Evolutionary conservation across 2,329 filamentous ascomycete species (phyloP).

Genomic region (Dryadomyces quercivorus): DNA sequence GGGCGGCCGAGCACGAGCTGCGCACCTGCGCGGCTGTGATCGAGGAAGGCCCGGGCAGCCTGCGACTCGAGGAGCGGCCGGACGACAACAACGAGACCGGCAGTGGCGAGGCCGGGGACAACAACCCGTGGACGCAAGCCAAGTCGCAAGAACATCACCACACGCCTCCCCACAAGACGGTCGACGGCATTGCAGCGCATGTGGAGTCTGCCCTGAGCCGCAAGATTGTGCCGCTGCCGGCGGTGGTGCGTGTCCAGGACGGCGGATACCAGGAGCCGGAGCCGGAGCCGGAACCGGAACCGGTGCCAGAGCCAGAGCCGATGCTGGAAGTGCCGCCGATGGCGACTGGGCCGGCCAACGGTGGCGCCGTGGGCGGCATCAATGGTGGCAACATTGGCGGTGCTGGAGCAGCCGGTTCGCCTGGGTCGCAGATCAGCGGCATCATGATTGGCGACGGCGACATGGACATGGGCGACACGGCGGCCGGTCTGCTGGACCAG

Average conservation of each 20-base stretch:
- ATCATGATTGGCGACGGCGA: conserved; percentile 47
- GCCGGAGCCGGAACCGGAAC: conserved; percentile 21
- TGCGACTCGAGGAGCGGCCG: conserved; percentile 48
- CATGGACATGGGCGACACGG: conserved; percentile 53
- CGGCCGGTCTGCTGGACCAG: conserved; percentile 54
- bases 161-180: conserved; percentile 29
- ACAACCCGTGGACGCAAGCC: conserved; percentile 18
- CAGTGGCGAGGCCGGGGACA: conserved; percentile 11
- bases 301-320: conserved; percentile 14
- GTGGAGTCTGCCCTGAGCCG: conserved; percentile 62
- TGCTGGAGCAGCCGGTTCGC: conserved; percentile 22
- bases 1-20: conserved; percentile 64
- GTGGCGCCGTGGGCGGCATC: not conserved
- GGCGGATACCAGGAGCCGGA: conserved; percentile 60
- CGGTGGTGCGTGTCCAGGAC: conserved; percentile 61
- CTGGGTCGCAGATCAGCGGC: conserved; percentile 43
- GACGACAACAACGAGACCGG: conserved; percentile 36
- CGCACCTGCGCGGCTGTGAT: conserved; percentile 45
- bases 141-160: conserved; percentile 18
- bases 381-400: conserved; percentile 12
- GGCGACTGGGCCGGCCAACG: not conserved
- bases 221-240: conserved; percentile 50
- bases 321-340: conserved; percentile 6
- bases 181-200: conserved; percentile 63
- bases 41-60: conserved; percentile 45